Base-by-base conservation (phyloP, 352 stramenopile genomes). In the Phytophthora pini region DNA sequence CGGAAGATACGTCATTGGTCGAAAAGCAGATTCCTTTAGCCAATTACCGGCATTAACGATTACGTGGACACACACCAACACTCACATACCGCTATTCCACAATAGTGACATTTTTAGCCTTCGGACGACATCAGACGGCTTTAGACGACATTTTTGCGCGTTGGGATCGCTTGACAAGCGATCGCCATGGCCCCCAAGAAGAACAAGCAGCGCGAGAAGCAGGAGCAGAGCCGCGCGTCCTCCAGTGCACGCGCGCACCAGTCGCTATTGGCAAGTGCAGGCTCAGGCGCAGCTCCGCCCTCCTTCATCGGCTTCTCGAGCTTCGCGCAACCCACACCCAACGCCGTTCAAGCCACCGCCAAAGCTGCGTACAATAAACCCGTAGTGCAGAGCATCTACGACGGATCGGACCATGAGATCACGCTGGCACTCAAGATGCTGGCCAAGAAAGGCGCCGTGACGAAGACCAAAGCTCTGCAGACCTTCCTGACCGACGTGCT, bases 161-260 rank as follows among this genome's bases (percentile, higher is more conserved):
- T 13, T 13, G 31, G 31, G 31, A 36, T 36, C 31, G 31, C 31
- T 34, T 31, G 27, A 31, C 27, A 9, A 31, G 27, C 27, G n/a
- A 40, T 27, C 22, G 29, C 10, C 5, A 82, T 82, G 74, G 51
- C 66, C 20, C 79, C 80, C 48, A 90, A 89, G 80, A 92, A 88
- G 67, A 96, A 92, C 77, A 94, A 94, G 70, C 88, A 96, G 77
- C 85, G 85, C 68, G 88, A 96, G 71, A 92, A 92, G 63, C 81
- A 89, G 51, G 88, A 93, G 72, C 82, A 94, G 67, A 91, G 72
- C 55, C 81, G 82, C 41, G 88, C 88, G 45, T 93, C 88, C 8
- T 96, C 88, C 9, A 92, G 86, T 46, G 74, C 84, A 8, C 87
- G 87, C 40, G 86, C 86, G n/a, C 82, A 91, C 44, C 72, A 91